These are phyloP conservation scores for Chenopodium berlandieri DNA, from an alignment of 148 eudicot genomes.

Conservation along the genomic window DNA sequence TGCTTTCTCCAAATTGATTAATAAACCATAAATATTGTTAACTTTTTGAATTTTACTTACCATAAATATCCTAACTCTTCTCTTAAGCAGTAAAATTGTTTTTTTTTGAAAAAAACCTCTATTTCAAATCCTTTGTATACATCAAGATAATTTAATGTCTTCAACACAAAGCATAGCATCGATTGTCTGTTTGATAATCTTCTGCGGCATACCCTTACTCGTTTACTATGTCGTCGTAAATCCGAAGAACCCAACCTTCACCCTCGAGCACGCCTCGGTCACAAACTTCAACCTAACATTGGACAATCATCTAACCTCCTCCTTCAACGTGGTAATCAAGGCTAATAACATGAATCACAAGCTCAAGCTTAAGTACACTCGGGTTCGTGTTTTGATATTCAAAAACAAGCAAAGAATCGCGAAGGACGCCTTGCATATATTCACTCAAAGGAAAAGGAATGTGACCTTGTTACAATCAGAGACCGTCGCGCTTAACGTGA, in stretches of 20 bases:
- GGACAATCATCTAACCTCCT: slow-evolving; percentile 26
- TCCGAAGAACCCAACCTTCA: slow-evolving; percentile 26
- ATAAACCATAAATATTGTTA: no score
- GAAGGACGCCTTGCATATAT: neutral
- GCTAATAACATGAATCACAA: slow-evolving; percentile 23
- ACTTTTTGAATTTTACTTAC: no score
- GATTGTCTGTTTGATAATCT: no score
- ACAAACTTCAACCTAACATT: slow-evolving; percentile 31
- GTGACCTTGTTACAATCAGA: neutral
- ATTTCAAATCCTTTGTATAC: no score
- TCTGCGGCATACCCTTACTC: neutral
- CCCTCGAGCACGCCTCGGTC: slow-evolving; percentile 20
- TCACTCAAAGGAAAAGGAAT: neutral
- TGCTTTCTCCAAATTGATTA: no score
- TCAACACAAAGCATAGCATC: no score
- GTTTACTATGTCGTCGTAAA: neutral
- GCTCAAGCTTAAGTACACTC: slow-evolving; percentile 5
- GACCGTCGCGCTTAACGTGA: neutral
- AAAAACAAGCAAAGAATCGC: slow-evolving; percentile 19
- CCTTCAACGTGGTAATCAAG: slow-evolving; percentile 18
- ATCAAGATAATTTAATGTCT: no score
- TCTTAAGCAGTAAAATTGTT: no score
- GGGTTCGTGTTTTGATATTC: slow-evolving; percentile 3
- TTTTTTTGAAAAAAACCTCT: no score
- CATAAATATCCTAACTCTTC: no score